Conservation (phyloP, 2,329 filamentous ascomycete species). For the Colletotrichum sp. region DNA sequence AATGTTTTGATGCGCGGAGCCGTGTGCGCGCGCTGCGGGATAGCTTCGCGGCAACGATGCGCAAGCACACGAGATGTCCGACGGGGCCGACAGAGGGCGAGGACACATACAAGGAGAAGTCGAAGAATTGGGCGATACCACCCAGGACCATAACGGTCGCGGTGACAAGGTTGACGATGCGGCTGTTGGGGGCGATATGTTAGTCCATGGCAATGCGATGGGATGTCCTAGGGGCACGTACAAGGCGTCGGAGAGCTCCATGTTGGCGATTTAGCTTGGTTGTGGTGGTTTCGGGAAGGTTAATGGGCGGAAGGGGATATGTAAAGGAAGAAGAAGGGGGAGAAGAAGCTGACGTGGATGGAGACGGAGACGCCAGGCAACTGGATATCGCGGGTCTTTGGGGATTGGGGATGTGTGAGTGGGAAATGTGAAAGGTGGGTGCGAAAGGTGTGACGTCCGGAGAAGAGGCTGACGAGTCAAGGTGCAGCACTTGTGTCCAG, state of each 20-base stretch:
- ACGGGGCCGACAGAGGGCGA: background rate
- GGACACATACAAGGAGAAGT: constrained; percentile 60
- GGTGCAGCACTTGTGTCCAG: background rate
- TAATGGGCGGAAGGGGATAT: background rate
- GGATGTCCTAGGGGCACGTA: constrained; percentile 52
- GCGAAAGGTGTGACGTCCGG: constrained; percentile 19
- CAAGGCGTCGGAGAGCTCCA: constrained; percentile 95
- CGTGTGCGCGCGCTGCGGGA: constrained; percentile 5
- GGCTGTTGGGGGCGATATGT: constrained; percentile 59
- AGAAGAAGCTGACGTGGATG: constrained; percentile 18
- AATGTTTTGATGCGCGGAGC: background rate
- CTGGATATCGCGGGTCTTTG: constrained; percentile 10
- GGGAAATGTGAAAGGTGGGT: constrained; percentile 10
- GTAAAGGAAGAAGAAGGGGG: background rate
- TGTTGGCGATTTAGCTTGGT: constrained; percentile 43
- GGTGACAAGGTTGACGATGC: constrained; percentile 90
- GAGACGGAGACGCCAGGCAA: constrained; percentile 8
- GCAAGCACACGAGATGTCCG: background rate
- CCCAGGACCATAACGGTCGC: constrained; percentile 88
- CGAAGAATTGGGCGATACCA: constrained; percentile 76
- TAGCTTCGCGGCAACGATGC: background rate
- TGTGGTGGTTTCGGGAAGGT: background rate
- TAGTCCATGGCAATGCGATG: constrained; percentile 1
- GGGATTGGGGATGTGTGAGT: constrained; percentile 6
- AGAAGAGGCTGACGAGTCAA: constrained; percentile 21